These are phyloP conservation scores for Forsythia suspensa DNA, from an alignment of 257 asterid genomes.

Conservation along the genomic window DNA sequence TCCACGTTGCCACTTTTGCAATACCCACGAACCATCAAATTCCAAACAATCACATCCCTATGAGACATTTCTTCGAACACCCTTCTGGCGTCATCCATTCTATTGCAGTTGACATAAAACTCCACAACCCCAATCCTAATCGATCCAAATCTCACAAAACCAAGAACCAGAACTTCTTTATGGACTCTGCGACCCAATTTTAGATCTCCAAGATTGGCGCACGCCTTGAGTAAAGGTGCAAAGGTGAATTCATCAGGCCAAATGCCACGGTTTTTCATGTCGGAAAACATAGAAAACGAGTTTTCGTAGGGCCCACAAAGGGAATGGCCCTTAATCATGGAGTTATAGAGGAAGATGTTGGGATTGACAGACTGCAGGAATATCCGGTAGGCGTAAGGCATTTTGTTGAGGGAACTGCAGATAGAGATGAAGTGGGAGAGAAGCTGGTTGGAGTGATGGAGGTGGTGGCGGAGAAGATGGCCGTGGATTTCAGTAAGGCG, in stretches of 20 bases:
- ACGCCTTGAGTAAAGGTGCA: slow-evolving; percentile 45
- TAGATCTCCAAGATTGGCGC: slow-evolving; percentile 30
- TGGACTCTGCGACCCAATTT: slow-evolving; percentile 36
- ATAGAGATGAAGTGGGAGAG: slow-evolving; percentile 47
- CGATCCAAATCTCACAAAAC: slow-evolving; percentile 37
- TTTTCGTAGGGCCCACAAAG: slow-evolving; percentile 33
- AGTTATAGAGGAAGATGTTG: slow-evolving; percentile 43
- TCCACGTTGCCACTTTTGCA: slow-evolving; percentile 32
- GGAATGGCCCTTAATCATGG: slow-evolving; percentile 44
- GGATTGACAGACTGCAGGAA: slow-evolving; percentile 36
- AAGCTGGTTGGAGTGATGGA: slow-evolving; percentile 45
- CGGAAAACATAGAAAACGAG: slow-evolving; percentile 25
- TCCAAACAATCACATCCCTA: slow-evolving; percentile 46
- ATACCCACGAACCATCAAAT: slow-evolving; percentile 50
- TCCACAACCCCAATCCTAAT: slow-evolving; percentile 40
- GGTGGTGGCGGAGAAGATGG: slow-evolving; percentile 44
- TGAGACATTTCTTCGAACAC: slow-evolving; percentile 45
- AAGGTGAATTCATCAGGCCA: slow-evolving; percentile 46
- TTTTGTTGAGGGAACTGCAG: slow-evolving; percentile 36
- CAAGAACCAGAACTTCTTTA: slow-evolving; percentile 34
- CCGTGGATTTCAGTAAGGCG: slow-evolving; percentile 43
- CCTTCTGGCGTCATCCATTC: slow-evolving; percentile 35
- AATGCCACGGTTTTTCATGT: slow-evolving; percentile 40
- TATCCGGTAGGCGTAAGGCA: slow-evolving; percentile 34
- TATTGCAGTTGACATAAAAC: slow-evolving; percentile 26